Evolutionary conservation across 306 rosid species (phyloP), one percentile per base, ranked within the genome.

Genomic region (Rosa multiflora): DNA sequence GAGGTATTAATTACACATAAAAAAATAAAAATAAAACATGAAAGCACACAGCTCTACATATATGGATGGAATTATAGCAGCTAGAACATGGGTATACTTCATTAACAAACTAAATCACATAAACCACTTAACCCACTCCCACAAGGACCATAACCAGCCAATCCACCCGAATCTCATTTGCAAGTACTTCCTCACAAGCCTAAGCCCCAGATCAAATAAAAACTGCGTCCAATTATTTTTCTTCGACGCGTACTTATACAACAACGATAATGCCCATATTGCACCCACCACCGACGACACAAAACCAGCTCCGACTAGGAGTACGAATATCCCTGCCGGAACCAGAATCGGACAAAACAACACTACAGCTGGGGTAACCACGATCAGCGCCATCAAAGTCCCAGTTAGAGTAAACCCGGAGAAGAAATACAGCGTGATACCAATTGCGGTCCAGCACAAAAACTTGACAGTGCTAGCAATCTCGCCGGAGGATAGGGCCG

Each of bases 361-460:
- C 76, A 90, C 86, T 51, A 88, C 78, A 42, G 81, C 77, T 1
- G 95, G 92, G 6, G 95, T 90, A 67, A 92, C 91, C 80, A 87
- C 39, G 81, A 88, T 66, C 79, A 90, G 74, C 4, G 82, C 87
- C 21, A 90, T 81, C 64, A 88, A 84, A 11, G 91, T 85, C 5
- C 86, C 90, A 40, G 90, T 83, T 21, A 90, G 83, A 43, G 82
- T 88, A 13, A 88, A 43, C 4, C 87, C 87, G 17, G 85, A 87
- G 56, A 88, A 14, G 75, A 85, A 70, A 82, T 85, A 74, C 29
- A 90, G 88, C 39, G 86, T 37, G 56, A 79, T 73, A 20, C 90
- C 89, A 37, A 87, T 74, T 0, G 86, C 85, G 3, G 75, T 78
- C 43, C 89, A 90, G 1, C 92, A 82, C 51, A 87, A 7, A 80